Evolutionary conservation across 495 filamentous ascomycete species (phyloP).

Genomic region (Lophiotrema nucula): DNA sequence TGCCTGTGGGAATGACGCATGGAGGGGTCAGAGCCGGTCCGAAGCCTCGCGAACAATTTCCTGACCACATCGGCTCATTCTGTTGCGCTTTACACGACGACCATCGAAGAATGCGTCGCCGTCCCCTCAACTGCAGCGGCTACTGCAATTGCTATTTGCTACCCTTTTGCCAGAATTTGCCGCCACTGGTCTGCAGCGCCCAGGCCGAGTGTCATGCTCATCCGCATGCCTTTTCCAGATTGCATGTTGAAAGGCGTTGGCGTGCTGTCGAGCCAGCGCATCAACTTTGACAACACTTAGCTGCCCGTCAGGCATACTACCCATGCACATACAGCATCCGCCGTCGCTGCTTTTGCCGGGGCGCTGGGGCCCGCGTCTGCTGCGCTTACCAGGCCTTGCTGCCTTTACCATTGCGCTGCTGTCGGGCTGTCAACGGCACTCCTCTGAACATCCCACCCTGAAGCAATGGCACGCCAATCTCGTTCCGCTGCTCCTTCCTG

Average conservation of each 20-base stretch:
- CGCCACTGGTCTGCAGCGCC: slow-evolving; percentile 30
- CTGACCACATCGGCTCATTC: neutral
- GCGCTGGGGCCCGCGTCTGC: slow-evolving; percentile 30
- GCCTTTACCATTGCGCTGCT: slow-evolving; percentile 26
- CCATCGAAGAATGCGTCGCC: neutral
- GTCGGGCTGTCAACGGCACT: slow-evolving; percentile 6
- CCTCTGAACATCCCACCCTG: slow-evolving; percentile 17
- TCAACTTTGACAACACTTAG: slow-evolving; percentile 39
- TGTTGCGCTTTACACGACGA: neutral
- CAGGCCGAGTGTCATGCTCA: slow-evolving; percentile 16
- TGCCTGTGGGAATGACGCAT: slow-evolving; percentile 24
- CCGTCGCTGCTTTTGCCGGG: slow-evolving; percentile 34
- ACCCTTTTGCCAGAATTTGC: slow-evolving; percentile 14
- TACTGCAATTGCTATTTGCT: neutral
- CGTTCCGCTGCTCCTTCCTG: slow-evolving; percentile 13
- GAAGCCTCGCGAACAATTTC: neutral
- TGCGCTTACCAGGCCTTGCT: slow-evolving; percentile 34
- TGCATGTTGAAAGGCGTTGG: slow-evolving; percentile 33
- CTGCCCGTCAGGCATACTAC: slow-evolving; percentile 34
- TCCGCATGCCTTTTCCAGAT: slow-evolving; percentile 35
- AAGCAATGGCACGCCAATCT: slow-evolving; percentile 26
- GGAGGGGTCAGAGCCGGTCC: slow-evolving; percentile 7
- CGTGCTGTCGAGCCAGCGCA: slow-evolving; percentile 38
- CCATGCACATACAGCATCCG: slow-evolving; percentile 36
- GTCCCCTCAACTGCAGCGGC: neutral